Conservation (phyloP, 208 protist genomes). For the Acanthamoeba castellanii region DNA sequence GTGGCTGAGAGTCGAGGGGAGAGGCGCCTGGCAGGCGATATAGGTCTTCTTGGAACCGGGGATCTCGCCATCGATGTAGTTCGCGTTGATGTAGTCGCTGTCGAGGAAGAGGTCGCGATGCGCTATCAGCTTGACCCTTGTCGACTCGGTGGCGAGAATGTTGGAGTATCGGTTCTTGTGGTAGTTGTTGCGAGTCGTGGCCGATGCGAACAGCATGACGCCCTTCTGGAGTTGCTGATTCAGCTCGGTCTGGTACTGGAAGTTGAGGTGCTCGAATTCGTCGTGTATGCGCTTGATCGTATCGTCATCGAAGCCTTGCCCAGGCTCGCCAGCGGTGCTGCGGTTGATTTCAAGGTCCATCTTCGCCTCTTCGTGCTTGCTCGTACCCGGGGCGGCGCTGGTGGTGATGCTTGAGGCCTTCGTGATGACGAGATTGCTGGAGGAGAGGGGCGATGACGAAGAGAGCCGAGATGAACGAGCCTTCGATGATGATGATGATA, state of each 20-base stretch:
- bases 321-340: neutral
- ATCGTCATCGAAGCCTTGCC: slow-evolving; percentile 10
- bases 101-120: slow-evolving; percentile 65
- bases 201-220: slow-evolving; percentile 41
- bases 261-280: slow-evolving; percentile 57
- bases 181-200: slow-evolving; percentile 54
- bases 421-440: neutral
- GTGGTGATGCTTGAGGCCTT: neutral
- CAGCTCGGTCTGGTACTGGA: slow-evolving; percentile 46
- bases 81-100: slow-evolving; percentile 76
- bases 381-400: neutral
- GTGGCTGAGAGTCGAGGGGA: slow-evolving; percentile 60
- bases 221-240: slow-evolving; percentile 48
- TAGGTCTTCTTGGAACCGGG: slow-evolving; percentile 53
- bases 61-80: slow-evolving; percentile 67
- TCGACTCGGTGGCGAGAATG: slow-evolving; percentile 62
- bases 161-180: slow-evolving; percentile 68
- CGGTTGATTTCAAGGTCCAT: slow-evolving; percentile 50
- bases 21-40: slow-evolving; percentile 73
- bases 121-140: slow-evolving; percentile 61
- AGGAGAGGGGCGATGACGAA: slow-evolving; percentile 3
- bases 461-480: neutral
- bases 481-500: neutral
- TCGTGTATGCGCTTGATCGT: slow-evolving; percentile 63
- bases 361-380: neutral